Evolutionary conservation across 192 early-diverging fungal species (phyloP), one percentile per base, ranked within the genome.

Genomic region (Ambispora gerdemannii): DNA sequence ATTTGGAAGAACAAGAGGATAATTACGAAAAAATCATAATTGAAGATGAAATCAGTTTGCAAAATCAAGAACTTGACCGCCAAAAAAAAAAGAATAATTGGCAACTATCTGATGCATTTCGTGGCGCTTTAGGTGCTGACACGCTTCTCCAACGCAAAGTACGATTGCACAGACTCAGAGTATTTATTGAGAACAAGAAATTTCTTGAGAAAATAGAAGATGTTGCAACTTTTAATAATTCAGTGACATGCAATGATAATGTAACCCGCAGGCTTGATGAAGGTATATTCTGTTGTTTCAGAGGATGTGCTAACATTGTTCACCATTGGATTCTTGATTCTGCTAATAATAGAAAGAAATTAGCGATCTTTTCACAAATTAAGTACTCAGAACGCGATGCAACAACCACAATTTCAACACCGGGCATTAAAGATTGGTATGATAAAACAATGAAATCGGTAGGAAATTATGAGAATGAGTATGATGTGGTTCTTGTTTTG

Each of bases 311-410:
- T 38, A 67, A 67, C 7, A 67, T 67, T 34, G 28, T 52, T 67
- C 50, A 52, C 50, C 33, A 31, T 20, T 67, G 17, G 63, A 22
- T 67, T 66, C 64, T 66, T 51, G 64, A 51, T 66, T 66, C 64
- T 30, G 25, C 35, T 43, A 24, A 63, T 38, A 24, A 24, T 36
- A 30, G 17, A 52, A 66, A 66, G 64, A 66, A 66, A 66, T 51
- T 66, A 33, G 64, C 64, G 8, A 51, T 66, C 2, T 51, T 66
- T 66, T 66, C 27, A 30, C 64, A 64, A 64, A 64, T 64, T 1
- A 64, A 64, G 17, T 64, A 64, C 49, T 66, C 49, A 17, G 64
- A 51, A 66, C 25, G 64, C 28, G 49, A 66, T 66, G 64, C 49
- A 66, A 4, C 64, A 32, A 66, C 64, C 32, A 66, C 47, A 30